phyloP scores from a whole-genome alignment of 371 early-diverging fungal genomes.

The Zopfochytrium polystomum region DNA sequence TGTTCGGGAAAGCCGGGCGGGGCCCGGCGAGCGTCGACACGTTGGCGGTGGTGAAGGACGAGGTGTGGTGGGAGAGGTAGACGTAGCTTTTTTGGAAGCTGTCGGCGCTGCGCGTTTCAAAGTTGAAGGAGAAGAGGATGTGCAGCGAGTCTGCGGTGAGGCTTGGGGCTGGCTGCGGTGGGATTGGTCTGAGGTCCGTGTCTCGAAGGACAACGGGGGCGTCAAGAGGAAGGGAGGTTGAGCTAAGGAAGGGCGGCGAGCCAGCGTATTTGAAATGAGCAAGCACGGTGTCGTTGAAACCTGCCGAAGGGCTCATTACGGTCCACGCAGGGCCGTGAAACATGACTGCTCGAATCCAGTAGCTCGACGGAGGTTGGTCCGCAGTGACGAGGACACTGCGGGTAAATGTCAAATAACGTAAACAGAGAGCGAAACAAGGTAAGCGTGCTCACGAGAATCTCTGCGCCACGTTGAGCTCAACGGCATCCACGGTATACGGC shows the following conservation, averaged over 20 bases:
- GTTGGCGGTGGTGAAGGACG: constrained; percentile 1
- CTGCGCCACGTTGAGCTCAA: constrained; percentile 30
- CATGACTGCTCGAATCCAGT: constrained; percentile 17
- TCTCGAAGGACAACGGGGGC: constrained; percentile 3
- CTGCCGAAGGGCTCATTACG: background rate
- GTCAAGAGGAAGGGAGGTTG: background rate
- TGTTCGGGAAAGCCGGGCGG: too few species aligned
- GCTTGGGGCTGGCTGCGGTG: background rate
- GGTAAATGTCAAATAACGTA: background rate
- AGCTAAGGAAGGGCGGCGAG: background rate
- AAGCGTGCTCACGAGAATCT: constrained; percentile 18
- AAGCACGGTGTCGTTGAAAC: constrained; percentile 1
- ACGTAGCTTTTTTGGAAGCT: constrained; percentile 13
- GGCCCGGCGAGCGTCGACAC: too few species aligned
- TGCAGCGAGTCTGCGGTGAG: background rate
- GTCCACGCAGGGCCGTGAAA: constrained; percentile 7
- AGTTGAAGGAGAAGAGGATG: constrained; percentile 9
- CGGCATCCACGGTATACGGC: constrained; percentile 38
- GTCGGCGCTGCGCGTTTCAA: constrained; percentile 1
- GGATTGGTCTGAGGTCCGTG: constrained; percentile 6
- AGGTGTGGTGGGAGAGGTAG: background rate
- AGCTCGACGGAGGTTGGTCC: background rate
- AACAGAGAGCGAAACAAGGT: constrained; percentile 2
- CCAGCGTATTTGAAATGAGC: constrained; percentile 8
- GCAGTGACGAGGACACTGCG: constrained; percentile 6